Base-by-base conservation (phyloP, 176 grass and related monocot genomes). In the Saccharum officinarum region DNA sequence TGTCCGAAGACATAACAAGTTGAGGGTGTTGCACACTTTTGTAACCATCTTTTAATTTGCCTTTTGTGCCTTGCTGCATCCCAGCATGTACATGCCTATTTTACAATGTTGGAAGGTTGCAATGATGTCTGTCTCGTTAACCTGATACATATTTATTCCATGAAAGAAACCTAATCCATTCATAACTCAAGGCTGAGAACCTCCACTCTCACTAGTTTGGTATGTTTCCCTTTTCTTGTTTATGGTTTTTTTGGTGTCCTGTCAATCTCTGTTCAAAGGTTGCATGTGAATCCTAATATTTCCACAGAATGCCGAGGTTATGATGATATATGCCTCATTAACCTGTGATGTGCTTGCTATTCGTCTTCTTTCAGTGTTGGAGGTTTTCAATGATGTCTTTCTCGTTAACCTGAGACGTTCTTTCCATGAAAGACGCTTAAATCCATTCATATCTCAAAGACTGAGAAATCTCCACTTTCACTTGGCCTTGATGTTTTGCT, bases 81-180 rank as follows among this genome's bases (percentile, higher is more conserved):
- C 45, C 15, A 10, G 79, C 15, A 57, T 52, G 16, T 81, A 1
- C 45, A 45, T 80, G 10, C 63, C 17, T 50, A 10, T 67, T 33
- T 54, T 50, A 26, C 11, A 26, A n/a, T 28, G 9, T 41, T 82
- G 6, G 6, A 12, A 73, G 37, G 80, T 64, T 90, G 28, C 84
- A 18, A 80, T 87, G 89, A 90, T 84, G 80, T 64, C 57, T 67
- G 73, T 85, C 86, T 91, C 16, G 80, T 90, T 90, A 90, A 90
- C 75, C 84, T 83, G 84, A 86, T 26, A 77, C 36, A 36, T 61
- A 8, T 79, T 36, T 41, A 23, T 83, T 13, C 79, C 64, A 86
- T 67, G 80, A 82, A 86, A 68, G 84, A 83, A 74, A 87, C 23
- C 77, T 57, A 47, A 83, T 79, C 79, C 88, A 86, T 79, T 79